phyloP scores from a whole-genome alignment of 1,284 basidiomycete genomes.

The Ustilago shanxiensis region DNA sequence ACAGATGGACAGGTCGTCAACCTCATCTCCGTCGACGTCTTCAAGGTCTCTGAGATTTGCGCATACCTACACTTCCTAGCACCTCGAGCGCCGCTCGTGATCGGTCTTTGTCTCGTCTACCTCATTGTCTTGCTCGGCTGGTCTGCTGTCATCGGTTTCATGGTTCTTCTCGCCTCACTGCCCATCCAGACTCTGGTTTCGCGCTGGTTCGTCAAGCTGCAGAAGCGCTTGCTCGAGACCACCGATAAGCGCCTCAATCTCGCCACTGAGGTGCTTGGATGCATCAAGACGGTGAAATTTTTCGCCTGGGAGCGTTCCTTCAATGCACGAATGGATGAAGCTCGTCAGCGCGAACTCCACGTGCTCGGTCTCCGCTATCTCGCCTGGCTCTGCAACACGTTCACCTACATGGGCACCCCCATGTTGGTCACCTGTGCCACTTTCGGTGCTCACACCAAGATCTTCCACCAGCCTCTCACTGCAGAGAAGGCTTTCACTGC shows the following conservation, averaged over 20 bases:
- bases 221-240: conserved; percentile 72
- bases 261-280: conserved; percentile 74
- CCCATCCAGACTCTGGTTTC: conserved; percentile 70
- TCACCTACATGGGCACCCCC: conserved; percentile 75
- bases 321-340: conserved; percentile 72
- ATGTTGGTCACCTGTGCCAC: conserved; percentile 77
- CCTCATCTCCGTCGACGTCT: conserved; percentile 74
- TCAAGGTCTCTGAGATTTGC: conserved; percentile 65
- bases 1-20: conserved; percentile 74
- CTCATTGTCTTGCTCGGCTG: conserved; percentile 74
- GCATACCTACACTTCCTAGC: conserved; percentile 70
- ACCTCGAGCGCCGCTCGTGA: conserved; percentile 73
- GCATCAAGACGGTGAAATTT: conserved; percentile 76
- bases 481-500: conserved; percentile 74
- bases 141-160: conserved; percentile 71
- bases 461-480: conserved; percentile 72
- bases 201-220: conserved; percentile 72
- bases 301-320: conserved; percentile 74
- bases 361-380: conserved; percentile 72
- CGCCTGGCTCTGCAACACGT: conserved; percentile 70
- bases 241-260: conserved; percentile 74
- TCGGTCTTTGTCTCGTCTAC: conserved; percentile 72
- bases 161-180: conserved; percentile 63
- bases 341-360: conserved; percentile 72
- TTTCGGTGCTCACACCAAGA: conserved; percentile 76